phyloP scores from a whole-genome alignment of 2,329 filamentous ascomycete genomes.

The Helotiales sp. region DNA sequence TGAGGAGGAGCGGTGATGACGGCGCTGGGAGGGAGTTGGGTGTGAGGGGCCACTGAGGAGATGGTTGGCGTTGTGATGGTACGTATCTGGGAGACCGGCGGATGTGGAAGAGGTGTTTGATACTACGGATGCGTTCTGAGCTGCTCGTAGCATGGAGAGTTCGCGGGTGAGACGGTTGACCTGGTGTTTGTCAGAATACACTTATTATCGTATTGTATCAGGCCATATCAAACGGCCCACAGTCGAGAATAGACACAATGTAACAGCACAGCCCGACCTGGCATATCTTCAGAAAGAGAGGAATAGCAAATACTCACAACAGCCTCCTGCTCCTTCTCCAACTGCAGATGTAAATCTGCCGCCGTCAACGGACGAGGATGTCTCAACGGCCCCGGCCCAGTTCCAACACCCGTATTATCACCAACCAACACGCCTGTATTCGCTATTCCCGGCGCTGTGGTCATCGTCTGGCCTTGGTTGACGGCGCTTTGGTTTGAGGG shows the following conservation, averaged over 20 bases:
- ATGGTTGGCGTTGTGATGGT: constrained; percentile 56
- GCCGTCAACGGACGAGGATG: constrained; percentile 88
- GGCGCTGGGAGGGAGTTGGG: constrained; percentile 58
- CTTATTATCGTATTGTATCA: neutral
- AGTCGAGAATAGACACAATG: too few species aligned
- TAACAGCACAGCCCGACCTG: too few species aligned
- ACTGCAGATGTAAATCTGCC: constrained; percentile 83
- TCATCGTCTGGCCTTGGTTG: constrained; percentile 28
- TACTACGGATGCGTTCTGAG: constrained; percentile 68
- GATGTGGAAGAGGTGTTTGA: constrained; percentile 69
- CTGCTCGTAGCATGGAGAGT: constrained; percentile 77
- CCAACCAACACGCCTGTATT: constrained; percentile 21
- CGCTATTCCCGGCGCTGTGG: constrained; percentile 33
- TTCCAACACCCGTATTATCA: constrained; percentile 53
- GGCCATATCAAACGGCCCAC: too few species aligned
- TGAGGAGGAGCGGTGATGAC: constrained; percentile 60
- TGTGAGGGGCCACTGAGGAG: constrained; percentile 63
- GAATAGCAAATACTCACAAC: constrained; percentile 76
- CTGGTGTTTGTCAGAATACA: constrained; percentile 50
- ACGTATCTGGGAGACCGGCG: constrained; percentile 54
- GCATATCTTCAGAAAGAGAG: neutral
- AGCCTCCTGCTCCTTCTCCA: constrained; percentile 95
- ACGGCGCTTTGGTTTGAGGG: constrained; percentile 43
- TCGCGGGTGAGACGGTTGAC: constrained; percentile 93
- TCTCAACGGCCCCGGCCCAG: constrained; percentile 74